Evolutionary conservation across 2,329 filamentous ascomycete species (phyloP).

Genomic region (Nemania sp.): DNA sequence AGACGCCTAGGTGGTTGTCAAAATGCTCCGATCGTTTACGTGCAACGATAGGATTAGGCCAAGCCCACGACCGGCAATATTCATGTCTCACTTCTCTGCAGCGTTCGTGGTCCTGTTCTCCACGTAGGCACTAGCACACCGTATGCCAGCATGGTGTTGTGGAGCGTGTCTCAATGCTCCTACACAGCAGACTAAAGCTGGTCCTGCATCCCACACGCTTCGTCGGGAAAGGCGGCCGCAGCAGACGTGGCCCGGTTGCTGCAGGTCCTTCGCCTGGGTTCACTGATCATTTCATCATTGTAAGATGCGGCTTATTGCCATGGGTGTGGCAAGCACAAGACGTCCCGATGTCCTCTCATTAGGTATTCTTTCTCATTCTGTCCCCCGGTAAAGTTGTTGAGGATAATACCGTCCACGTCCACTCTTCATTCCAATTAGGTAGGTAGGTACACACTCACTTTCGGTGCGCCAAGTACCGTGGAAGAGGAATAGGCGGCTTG

Average conservation of each 20-base stretch:
- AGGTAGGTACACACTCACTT: no score
- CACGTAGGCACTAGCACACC: slow-evolving; percentile 31
- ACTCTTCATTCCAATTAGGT: slow-evolving; percentile 4
- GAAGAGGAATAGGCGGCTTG: not conserved
- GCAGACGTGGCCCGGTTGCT: slow-evolving; percentile 50
- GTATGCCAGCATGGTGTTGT: slow-evolving; percentile 37
- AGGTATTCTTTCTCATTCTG: not conserved
- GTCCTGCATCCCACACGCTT: slow-evolving; percentile 49
- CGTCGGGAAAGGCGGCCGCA: slow-evolving; percentile 52
- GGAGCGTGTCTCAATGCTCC: slow-evolving; percentile 34
- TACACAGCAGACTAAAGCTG: slow-evolving; percentile 40
- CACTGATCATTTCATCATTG: slow-evolving; percentile 39
- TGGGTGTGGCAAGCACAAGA: slow-evolving; percentile 28
- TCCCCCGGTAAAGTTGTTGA: slow-evolving; percentile 4
- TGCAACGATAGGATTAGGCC: slow-evolving; percentile 48
- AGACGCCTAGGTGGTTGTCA: slow-evolving; percentile 43
- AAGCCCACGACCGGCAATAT: slow-evolving; percentile 48
- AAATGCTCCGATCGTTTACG: slow-evolving; percentile 50
- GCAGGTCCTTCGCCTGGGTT: slow-evolving; percentile 46
- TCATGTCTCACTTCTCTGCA: slow-evolving; percentile 41
- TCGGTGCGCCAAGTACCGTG: not conserved
- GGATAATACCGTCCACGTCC: slow-evolving; percentile 2
- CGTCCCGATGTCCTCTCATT: slow-evolving; percentile 4
- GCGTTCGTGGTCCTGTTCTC: slow-evolving; percentile 27
- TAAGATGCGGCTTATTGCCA: slow-evolving; percentile 40